Conservation (phyloP, 768 basidiomycete species). For the Naganishia antarctica region DNA sequence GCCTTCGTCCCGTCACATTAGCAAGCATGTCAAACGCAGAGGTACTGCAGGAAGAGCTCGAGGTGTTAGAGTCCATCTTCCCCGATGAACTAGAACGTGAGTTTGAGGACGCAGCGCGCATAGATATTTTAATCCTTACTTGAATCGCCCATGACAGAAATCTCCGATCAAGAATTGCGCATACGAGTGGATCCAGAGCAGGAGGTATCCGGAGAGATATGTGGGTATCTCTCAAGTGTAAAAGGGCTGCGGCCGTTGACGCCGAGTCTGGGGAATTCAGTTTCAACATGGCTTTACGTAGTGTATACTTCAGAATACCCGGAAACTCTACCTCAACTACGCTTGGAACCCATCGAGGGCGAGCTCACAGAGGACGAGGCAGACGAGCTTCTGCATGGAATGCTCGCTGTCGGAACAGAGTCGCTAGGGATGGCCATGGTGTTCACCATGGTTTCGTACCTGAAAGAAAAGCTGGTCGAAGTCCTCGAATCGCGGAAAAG, state of each 20-base stretch:
- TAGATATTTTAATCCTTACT: too few species aligned
- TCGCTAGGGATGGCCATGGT: constrained; percentile 80
- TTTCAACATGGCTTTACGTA: constrained; percentile 67
- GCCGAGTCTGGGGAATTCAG: too few species aligned
- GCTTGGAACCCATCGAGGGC: constrained; percentile 60
- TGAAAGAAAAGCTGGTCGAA: constrained; percentile 68
- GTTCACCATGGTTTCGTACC: constrained; percentile 80
- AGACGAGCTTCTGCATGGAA: constrained; percentile 56
- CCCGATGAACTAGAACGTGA: constrained; percentile 85
- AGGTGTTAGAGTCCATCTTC: constrained; percentile 95
- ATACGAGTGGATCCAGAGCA: constrained; percentile 87
- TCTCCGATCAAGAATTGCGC: constrained; percentile 72
- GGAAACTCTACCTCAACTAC: constrained; percentile 69
- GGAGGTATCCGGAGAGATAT: constrained; percentile 59
- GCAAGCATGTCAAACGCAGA: constrained; percentile 37
- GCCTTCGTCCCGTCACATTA: too few species aligned
- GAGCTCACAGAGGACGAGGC: constrained; percentile 56
- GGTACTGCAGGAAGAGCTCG: constrained; percentile 75
- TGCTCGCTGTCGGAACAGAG: constrained; percentile 50
- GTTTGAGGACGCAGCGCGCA: too few species aligned
- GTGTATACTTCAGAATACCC: constrained; percentile 80
- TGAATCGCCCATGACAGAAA: too few species aligned
- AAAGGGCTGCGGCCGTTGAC: too few species aligned
- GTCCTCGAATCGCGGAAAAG: constrained; percentile 61
- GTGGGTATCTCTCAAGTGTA: constrained; percentile 46